Base-by-base conservation (phyloP, 2,329 filamentous ascomycete species). In the Dactylella cylindrospora region DNA sequence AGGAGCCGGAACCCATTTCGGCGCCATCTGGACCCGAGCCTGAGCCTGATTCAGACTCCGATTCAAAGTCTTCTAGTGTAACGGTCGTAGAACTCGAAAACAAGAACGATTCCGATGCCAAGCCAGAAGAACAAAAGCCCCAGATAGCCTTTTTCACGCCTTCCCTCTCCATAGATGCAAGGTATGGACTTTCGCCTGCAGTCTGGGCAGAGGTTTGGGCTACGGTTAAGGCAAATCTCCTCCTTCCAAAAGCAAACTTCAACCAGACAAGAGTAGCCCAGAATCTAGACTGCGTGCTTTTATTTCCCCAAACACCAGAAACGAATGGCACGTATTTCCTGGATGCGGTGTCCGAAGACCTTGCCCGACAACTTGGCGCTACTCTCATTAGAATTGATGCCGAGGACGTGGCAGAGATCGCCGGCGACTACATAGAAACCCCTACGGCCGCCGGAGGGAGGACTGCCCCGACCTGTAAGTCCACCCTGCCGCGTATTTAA, bases 371-470 rank as follows among this genome's bases (percentile, higher is more conserved):
- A 26, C 74, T 86, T 4, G 75, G 74, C 5, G 84, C 86, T 2
- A 83, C 91, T 66, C 69, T 91, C 2, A 74, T 93, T 25, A 78
- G 80, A 15, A 70, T 94, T 8, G 80, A 84, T 68, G 82, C 87
- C 1, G 80, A 84, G 64, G 84, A 86, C 68, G 74, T 94, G 47
- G 85, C 85, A 2, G 78, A 84, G 43, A 75, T 93, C 20, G 78
- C 84, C 0, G 85, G 84, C 2, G 78, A 81, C 35, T 88, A 90
- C 67, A 73, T 90, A 7, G 85, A 61, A 10, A 61, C 47, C 4
- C 31, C 33, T 13, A 7, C 55, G 84, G 3, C 82, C 86, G 68
- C 77, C 79, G 61, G 62, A 74, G n/a, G 74, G 22, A 60, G 51
- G n/a, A 17, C 39, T 33, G 22, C 46, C 17, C 19, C 39, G 25